Base-by-base conservation (phyloP, 331 rosid genomes). In the Arachis monticola region DNA sequence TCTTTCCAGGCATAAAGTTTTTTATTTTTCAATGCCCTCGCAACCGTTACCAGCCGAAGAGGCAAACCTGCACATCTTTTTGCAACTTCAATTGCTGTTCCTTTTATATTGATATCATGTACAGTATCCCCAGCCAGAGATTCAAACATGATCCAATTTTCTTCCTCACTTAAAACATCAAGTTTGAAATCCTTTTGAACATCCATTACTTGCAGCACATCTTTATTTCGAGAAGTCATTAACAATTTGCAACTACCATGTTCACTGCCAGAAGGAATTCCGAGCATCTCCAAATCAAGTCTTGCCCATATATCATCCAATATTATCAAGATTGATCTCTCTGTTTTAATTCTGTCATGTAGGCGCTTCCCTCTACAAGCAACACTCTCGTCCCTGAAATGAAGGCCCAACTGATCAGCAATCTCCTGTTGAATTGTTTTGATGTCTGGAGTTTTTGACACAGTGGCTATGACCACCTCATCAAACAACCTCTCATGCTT, bases 401-500 rank as follows among this genome's bases (percentile, higher is more conserved):
- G n/a, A 2, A 48, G 13, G 11, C 45, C 47, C 31, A 68, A 10
- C 8, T 6, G 2, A 12, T 68, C 73, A 6, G 65, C 65, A 22
- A 70, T 70, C 65, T 70, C 65, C 44, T 47, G 65, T 70, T 70
- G 75, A 70, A 70, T 56, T 22, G 5, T 70, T 56, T 56, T 70
- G 1, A 70, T 2, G 42, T 70, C 27, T 5, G 75, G 75, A 55
- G 31, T 41, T 41, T 56, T 22, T 2, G 75, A 41, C 14, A 70
- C 56, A 5, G 14, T 3, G 9, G 65, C 6, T 0, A 0, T 56
- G 6, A 70, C 75, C 9, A 70, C 62, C 3, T 0, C 10, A 17
- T 56, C 55, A 2, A 70, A 70, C 55, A 70, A 17, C 4, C 41
- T 55, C 0, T 4, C 7, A 40, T 70, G 22, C 8, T 56, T 22